phyloP scores from a whole-genome alignment of 73 alveolate genomes.

The Urostyla sp. region DNA sequence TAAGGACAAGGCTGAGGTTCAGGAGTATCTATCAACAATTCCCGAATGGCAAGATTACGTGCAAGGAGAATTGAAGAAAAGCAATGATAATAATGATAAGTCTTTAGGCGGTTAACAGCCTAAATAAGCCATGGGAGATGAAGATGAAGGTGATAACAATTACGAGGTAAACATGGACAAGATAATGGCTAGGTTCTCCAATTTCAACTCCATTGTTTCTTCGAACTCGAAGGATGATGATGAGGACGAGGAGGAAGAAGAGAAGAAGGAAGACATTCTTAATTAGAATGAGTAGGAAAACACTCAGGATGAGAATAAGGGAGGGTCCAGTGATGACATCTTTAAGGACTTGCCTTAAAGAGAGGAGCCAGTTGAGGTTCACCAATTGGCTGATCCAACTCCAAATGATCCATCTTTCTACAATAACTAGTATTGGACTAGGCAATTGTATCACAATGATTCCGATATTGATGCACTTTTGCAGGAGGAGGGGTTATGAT shows the following conservation, averaged over 20 bases:
- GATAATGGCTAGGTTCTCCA: conserved; percentile 49
- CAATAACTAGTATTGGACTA: conserved; percentile 27
- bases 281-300: not conserved
- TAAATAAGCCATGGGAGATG: conserved; percentile 23
- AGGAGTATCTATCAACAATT: conserved; percentile 21
- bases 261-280: not conserved
- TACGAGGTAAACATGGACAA: conserved; percentile 57
- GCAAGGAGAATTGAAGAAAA: conserved; percentile 33
- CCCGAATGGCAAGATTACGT: conserved; percentile 30
- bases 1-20: not conserved
- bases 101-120: conserved; percentile 58
- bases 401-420: not conserved
- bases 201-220: conserved; percentile 15
- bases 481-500: conserved; percentile 28
- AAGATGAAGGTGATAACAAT: conserved; percentile 25
- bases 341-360: not conserved
- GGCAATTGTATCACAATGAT: not conserved
- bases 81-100: conserved; percentile 50
- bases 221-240: not conserved
- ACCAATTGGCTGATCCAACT: conserved; percentile 35
- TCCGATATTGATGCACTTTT: not conserved
- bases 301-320: conserved; percentile 13
- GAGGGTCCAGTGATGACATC: not conserved
- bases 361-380: not conserved
- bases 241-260: conserved; percentile 47